Percentiles rank a stretch among this genome's conserved stretches.
Evolutionary conservation across 2,329 filamentous ascomycete genomes (phyloP).

Genomic region (Daldinia sp.): DNA sequence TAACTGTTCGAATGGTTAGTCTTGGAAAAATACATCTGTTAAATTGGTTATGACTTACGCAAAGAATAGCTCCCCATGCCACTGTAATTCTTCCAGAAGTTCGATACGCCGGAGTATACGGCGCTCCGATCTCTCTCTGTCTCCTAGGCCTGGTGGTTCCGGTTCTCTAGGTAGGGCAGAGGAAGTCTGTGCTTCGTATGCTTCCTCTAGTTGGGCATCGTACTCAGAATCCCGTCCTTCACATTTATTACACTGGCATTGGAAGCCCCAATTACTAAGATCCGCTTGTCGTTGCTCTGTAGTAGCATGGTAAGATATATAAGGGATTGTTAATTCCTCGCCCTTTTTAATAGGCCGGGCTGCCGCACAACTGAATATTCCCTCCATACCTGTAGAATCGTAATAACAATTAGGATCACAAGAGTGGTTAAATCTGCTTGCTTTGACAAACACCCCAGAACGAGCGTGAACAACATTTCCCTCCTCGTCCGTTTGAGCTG

Average conservation of each 20-base stretch:
- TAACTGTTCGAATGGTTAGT: neutral
- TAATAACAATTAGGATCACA: slow-evolving; percentile 23
- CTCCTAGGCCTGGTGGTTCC: no score
- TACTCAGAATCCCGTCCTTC: neutral
- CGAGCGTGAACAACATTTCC: neutral
- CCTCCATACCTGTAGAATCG: neutral
- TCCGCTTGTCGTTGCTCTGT: neutral
- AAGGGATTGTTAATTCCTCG: slow-evolving; percentile 20
- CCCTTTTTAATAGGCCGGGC: slow-evolving; percentile 7
- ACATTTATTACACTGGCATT: slow-evolving; percentile 14
- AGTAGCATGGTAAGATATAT: neutral
- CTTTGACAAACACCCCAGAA: slow-evolving; percentile 9
- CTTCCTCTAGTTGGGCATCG: neutral
- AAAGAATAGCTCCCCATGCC: slow-evolving; percentile 15
- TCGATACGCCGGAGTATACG: neutral
- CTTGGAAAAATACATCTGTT: neutral
- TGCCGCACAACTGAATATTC: neutral
- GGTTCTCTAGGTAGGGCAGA: neutral
- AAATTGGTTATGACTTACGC: slow-evolving; percentile 20
- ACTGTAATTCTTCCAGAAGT: neutral
- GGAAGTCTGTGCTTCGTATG: neutral
- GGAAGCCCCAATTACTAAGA: slow-evolving; percentile 5
- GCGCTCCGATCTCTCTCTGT: neutral
- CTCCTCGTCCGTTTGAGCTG: neutral
- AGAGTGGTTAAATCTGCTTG: slow-evolving; percentile 30